Base-by-base conservation (phyloP, 441 rosid genomes). In the Biscutella auriculata region DNA sequence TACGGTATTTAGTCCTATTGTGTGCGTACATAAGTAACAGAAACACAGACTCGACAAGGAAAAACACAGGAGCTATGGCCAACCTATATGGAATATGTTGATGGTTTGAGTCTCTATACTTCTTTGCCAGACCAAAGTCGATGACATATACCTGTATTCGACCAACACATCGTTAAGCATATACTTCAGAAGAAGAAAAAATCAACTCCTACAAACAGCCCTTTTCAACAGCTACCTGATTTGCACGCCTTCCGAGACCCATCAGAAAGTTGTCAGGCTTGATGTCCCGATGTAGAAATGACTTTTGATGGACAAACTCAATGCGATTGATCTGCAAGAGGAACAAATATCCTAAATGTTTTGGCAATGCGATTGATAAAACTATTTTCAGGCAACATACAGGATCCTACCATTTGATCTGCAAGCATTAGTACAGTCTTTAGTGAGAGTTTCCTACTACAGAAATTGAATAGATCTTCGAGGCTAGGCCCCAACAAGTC, bases 231-330 rank as follows among this genome's bases (percentile, higher is more conserved):
- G 53, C 32, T 32, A 88, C 95, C 95, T 82, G 89, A 70, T 82
- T 88, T 4, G 95, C 95, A n/a, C 92, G 93, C 65, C 90, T 78
- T 45, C 93, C 97, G 27, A 88, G 82, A 43, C 97, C 97, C 95
- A 86, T 88, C 25, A 88, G 86, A 66, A 88, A 86, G 72, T 88
- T 88, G 73, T 88, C 97, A n/a, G 95, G 95, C 74, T 88, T 88
- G 71, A 88, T 81, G 63, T 88, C 97, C 51, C 97, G 82, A 60
- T 88, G 97, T 14, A 86, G 81, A 70, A 84, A 86, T 28, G 93
- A 88, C 71, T 86, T 88, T 16, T 90, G 84, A 58, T 86, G 95
- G 57, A 88, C 85, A 72, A 71, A 86, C 57, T 88, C 97, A 70
- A 86, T 75, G 57, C 95, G 79, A 66, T 86, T 86, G 72, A 88